These are phyloP conservation scores for Tympanopsis confertula DNA, from an alignment of 2,329 filamentous ascomycete species.

Conservation along the genomic window DNA sequence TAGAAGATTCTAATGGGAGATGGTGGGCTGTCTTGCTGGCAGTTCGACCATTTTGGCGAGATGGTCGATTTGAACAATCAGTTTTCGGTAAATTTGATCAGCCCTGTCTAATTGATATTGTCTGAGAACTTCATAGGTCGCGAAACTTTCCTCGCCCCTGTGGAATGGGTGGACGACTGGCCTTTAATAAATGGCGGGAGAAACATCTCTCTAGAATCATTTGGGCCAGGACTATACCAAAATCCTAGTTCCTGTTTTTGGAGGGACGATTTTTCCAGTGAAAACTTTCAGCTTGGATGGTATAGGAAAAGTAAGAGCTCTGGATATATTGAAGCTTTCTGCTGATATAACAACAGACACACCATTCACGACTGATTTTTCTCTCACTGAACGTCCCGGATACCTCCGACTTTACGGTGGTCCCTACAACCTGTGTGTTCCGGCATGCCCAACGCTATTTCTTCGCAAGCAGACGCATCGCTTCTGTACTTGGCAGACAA, in stretches of 20 bases:
- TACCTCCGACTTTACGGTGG: slow-evolving; percentile 36
- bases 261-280: slow-evolving; percentile 22
- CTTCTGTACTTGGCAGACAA: slow-evolving; percentile 25
- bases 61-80: slow-evolving; percentile 20
- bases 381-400: slow-evolving; percentile 27
- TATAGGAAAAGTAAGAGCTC: slow-evolving; percentile 19
- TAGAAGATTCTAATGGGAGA: slow-evolving; percentile 27
- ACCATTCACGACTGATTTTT: slow-evolving; percentile 31
- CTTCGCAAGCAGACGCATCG: slow-evolving; percentile 38
- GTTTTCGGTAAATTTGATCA: slow-evolving; percentile 21
- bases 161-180: slow-evolving; percentile 38
- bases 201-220: slow-evolving; percentile 25
- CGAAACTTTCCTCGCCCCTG: slow-evolving; percentile 35
- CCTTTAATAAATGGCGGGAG: slow-evolving; percentile 34
- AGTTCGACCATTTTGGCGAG: slow-evolving; percentile 22
- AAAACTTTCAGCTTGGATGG: slow-evolving; percentile 21
- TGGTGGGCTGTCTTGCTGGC: slow-evolving; percentile 37
- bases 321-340: background rate
- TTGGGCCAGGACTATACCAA: slow-evolving; percentile 12
- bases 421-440: slow-evolving; percentile 35
- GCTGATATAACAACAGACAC: slow-evolving; percentile 22
- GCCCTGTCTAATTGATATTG: background rate
- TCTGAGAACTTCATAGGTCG: slow-evolving; percentile 17
- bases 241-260: slow-evolving; percentile 10
- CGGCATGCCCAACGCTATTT: slow-evolving; percentile 37